Conservation (phyloP, 441 rosid species). For the Populus hybrid region DNA sequence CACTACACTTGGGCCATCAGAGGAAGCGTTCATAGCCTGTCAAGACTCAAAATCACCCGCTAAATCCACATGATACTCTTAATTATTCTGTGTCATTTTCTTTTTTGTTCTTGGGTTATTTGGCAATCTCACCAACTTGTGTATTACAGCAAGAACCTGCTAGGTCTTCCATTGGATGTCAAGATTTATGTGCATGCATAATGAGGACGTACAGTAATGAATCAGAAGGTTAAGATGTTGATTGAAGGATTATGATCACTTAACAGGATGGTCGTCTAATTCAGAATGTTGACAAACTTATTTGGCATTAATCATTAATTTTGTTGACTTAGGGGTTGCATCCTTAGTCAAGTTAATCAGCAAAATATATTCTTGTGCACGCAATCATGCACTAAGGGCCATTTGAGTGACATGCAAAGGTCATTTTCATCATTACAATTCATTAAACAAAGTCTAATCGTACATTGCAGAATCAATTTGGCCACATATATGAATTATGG, state of each 20-base stretch:
- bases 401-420: background rate
- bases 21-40: background rate
- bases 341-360: conserved; percentile 8
- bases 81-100: background rate
- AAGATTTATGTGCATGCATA: background rate
- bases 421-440: conserved; percentile 12
- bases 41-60: background rate
- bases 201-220: background rate
- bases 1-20: background rate
- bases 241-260: conserved; percentile 6
- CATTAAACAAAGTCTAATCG: background rate
- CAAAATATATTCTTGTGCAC: conserved; percentile 1
- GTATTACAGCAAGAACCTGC: background rate
- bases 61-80: background rate
- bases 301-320: conserved; percentile 7
- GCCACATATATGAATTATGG: too few species aligned
- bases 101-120: background rate
- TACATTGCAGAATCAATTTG: too few species aligned
- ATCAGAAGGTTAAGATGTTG: background rate
- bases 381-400: conserved; percentile 9
- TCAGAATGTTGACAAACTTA: conserved; percentile 13
- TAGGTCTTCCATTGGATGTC: background rate
- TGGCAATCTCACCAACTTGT: background rate
- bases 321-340: conserved; percentile 3
- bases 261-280: conserved; percentile 9